These are phyloP conservation scores for Rhododendron kiyosumense DNA, from an alignment of 148 eudicot genomes.

Conservation along the genomic window DNA sequence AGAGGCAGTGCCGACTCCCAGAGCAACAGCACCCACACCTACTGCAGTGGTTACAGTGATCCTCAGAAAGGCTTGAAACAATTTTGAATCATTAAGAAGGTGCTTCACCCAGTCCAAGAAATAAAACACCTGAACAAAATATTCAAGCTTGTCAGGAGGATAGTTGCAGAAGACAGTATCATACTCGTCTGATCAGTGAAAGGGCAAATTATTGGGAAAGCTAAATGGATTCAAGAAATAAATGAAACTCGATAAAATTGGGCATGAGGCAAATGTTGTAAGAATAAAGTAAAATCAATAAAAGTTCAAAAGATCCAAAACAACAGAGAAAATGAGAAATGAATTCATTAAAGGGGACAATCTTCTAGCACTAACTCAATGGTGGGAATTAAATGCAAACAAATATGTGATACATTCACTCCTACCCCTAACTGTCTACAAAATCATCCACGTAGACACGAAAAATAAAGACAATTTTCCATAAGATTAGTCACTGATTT, in stretches of 20 bases:
- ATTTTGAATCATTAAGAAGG: constrained; percentile 61
- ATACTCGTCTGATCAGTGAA: background rate
- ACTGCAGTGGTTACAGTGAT: constrained; percentile 77
- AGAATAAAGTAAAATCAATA: background rate
- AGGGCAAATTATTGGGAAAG: background rate
- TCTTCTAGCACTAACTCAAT: background rate
- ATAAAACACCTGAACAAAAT: constrained; percentile 70
- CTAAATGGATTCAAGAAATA: background rate
- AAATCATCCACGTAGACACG: background rate
- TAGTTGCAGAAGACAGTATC: background rate
- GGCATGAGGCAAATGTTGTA: background rate
- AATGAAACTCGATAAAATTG: background rate
- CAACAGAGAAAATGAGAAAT: background rate
- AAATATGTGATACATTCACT: background rate
- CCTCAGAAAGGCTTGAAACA: constrained; percentile 82
- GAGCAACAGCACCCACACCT: constrained; percentile 71
- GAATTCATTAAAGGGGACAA: background rate
- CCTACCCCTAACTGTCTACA: background rate
- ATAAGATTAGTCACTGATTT: background rate
- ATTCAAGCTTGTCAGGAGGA: background rate
- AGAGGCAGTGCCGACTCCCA: constrained; percentile 93
- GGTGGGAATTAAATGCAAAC: background rate
- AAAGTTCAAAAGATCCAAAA: background rate
- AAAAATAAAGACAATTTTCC: background rate
- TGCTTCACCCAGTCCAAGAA: constrained; percentile 96